Evolutionary conservation across 2,329 filamentous ascomycete species (phyloP), one percentile per base, ranked within the genome.

Genomic region (Fulvia fulva): DNA sequence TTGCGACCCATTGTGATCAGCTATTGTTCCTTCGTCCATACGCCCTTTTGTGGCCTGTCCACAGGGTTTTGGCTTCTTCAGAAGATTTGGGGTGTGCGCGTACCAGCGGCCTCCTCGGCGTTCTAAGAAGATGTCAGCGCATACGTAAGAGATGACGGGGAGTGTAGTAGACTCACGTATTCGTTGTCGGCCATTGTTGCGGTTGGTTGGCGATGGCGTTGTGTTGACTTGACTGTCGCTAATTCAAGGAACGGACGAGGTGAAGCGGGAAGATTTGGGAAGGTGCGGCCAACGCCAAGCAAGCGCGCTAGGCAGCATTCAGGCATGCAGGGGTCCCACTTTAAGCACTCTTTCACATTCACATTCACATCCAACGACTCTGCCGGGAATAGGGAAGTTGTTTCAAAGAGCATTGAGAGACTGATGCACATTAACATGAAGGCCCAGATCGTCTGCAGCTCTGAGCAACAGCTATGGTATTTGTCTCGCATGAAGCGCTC

Each of bases 21-120:
- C 68, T 64, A 61, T 67, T 70, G 66, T 41, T 71, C 68, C 72
- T 63, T 68, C 68, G 72, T 68, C 72, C 67, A 70, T 65, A 71
- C 68, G 72, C 72, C 72, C 37, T 71, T 74, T 74, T 63, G 71
- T 74, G 72, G 70, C 72, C 71, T 65, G 59, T 72, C 72, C 72
- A 74, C 72, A 74, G 72, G 72, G 72, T 74, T 74, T 74, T 68
- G 68, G 64, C 67, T 47, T 26, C 44, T 47, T 47, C 44, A 47
- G 37, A 41, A 55, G 58, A 63, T 63, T 51, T 58, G 55, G 50
- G 59, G 57, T 60, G 59, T 62, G 60, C 61, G 65, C 83, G 75
- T 85, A 86, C 82, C 83, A 78, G 91, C 93, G 82, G 93, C 93
- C 86, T 94, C 90, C 85, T 95, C 91, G 79, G 92, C 88, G 84